Evolutionary conservation across 192 early-diverging fungal genomes (phyloP), one percentile per base, ranked within the genome.

Genomic region (Linnemannia hyalina): DNA sequence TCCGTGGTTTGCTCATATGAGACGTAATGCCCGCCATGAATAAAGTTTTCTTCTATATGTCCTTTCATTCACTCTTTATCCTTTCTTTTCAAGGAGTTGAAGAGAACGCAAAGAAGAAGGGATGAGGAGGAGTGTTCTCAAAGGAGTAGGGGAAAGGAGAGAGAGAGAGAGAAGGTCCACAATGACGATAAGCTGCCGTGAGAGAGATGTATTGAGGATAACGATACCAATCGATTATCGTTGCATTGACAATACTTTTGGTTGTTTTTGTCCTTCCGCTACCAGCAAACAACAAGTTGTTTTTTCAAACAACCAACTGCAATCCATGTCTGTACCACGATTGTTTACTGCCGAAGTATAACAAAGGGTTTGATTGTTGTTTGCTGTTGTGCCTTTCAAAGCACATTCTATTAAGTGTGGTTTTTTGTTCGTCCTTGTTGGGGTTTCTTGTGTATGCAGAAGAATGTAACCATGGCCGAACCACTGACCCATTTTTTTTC

Each of bases 31-130:
- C 60, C 60, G 32, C 23, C 60, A 32, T 65, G 29, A 65, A 65
- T 65, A 32, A 32, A 35, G 60, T 32, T 32, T 22, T 32, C 26
- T 26, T 6, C 4, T 26, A 11, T 29, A 63, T 65, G 60, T 18
- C 49, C 18, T 65, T 65, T 32, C 11, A 8, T 32, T 35, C 26
- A 6, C 29, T n/a, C n/a, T 18, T 20, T 55, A 5, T 55, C n/a
- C 10, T 26, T 65, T 63, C 29, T 65, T 63, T 65, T 65, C 60
- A 65, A 65, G 60, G 60, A 65, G 60, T 32, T 65, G 60, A 29
- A 2, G 29, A 32, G 32, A 18, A 65, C 60, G 11, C 60, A 65
- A 60, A 65, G 52, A 54, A 54, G 52, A 23, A n/a, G 60, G 60
- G 49, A 18, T 52, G 49, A 65, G n/a, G 42, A 44, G 8, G 44